Percentiles rank a stretch among this genome's conserved stretches.
phyloP scores from a whole-genome alignment of 345 rosid genomes.

The Ceriops zippeliana region DNA sequence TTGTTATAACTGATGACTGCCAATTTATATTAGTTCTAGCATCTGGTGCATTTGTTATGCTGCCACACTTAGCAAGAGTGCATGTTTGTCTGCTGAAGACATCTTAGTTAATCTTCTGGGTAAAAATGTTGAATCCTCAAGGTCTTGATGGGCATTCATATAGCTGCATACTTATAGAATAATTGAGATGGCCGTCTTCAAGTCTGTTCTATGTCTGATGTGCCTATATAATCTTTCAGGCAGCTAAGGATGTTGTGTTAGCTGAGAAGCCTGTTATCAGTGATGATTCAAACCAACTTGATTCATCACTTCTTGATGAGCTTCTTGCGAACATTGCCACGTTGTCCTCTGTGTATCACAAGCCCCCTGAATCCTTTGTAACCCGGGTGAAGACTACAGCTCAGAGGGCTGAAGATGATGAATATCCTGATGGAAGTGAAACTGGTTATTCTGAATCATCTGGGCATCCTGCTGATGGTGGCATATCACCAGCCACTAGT shows the following conservation, averaged over 20 bases:
- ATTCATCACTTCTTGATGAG: constrained; percentile 91
- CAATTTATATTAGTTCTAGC: background rate
- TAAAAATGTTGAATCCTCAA: background rate
- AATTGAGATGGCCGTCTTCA: background rate
- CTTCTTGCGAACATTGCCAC: constrained; percentile 97
- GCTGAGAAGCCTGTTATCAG: constrained; percentile 99
- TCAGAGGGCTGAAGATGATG: constrained; percentile 88
- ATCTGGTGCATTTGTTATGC: background rate
- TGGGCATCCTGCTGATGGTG: constrained; percentile 55
- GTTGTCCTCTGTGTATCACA: constrained; percentile 96
- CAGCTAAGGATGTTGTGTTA: constrained; percentile 97
- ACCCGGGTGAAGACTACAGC: constrained; percentile 82
- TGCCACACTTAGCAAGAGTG: background rate
- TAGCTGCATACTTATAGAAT: background rate
- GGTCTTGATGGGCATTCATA: too few species aligned
- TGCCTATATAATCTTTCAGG: constrained; percentile 46
- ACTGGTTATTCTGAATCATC: constrained; percentile 67
- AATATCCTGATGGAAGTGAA: constrained; percentile 87
- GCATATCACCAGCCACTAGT: constrained; percentile 57
- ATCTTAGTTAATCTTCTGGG: background rate
- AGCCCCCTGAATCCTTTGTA: constrained; percentile 92
- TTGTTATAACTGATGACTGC: constrained; percentile 9
- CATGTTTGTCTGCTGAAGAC: background rate
- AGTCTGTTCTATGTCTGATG: background rate
- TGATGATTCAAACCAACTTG: constrained; percentile 96